A percentile compares a stretch with the other conserved stretches of the same genome.
These are phyloP conservation scores for Bipolaris bicolor DNA, from an alignment of 2,329 filamentous ascomycete genomes.

Conservation along the genomic window DNA sequence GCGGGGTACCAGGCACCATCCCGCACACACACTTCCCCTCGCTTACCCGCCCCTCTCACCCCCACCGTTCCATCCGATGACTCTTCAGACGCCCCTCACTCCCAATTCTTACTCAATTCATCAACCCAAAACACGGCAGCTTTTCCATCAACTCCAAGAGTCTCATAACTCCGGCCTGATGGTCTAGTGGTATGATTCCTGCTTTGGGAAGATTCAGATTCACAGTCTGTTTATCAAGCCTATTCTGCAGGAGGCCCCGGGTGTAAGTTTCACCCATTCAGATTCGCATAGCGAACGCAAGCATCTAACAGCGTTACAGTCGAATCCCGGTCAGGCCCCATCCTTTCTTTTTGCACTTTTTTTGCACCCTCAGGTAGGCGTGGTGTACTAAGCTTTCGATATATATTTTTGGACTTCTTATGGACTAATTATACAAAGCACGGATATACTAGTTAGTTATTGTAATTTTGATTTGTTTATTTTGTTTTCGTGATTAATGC, in stretches of 20 bases:
- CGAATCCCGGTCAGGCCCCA: conserved; percentile 40
- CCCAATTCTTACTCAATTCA: too few species aligned
- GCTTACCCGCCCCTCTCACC: too few species aligned
- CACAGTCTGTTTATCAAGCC: neutral
- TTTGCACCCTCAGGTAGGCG: neutral
- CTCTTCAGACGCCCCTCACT: too few species aligned
- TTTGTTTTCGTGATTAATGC: neutral
- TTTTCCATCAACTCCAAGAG: conserved; percentile 5
- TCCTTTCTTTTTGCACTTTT: conserved; percentile 17
- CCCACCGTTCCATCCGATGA: too few species aligned
- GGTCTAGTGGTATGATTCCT: conserved; percentile 39
- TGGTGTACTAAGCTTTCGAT: too few species aligned
- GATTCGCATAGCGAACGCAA: conserved; percentile 11
- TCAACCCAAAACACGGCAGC: accelerated
- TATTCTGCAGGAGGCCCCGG: conserved; percentile 40
- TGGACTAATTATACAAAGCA: too few species aligned
- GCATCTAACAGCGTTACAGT: conserved; percentile 25
- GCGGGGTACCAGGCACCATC: too few species aligned
- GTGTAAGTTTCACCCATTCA: conserved; percentile 29
- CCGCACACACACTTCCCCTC: too few species aligned
- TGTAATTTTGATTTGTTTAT: neutral
- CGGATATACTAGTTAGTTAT: neutral
- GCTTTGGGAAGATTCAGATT: conserved; percentile 22
- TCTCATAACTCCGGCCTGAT: conserved; percentile 10
- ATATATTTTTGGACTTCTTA: too few species aligned